Evolutionary conservation across 1,284 basidiomycete genomes (phyloP), one percentile per base, ranked within the genome.

Genomic region (Puccinia polysora): DNA sequence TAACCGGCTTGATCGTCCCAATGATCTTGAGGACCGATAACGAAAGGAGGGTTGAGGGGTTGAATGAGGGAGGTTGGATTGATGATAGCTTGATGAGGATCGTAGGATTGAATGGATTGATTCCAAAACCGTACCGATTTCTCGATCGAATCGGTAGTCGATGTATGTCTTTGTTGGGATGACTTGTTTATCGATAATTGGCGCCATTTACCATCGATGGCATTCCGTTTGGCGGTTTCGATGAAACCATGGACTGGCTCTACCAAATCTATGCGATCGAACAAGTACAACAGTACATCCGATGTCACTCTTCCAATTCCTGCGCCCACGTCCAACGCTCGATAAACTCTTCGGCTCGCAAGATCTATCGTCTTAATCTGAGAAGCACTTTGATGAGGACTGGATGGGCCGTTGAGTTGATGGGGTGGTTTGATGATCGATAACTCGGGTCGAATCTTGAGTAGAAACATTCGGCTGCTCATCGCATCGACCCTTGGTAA

Each of bases 271-370:
- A 96, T 89, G 77, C 91, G 88, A 36, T 87, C 85, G 74, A 92
- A 85, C 60, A 96, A 86, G 76, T 88, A 88, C 4, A 96, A 84
- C 10, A 97, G 85, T 12, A 91, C 89, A 74, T 89, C 87, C 4
- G 85, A 83, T 0, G 91, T 94, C 36, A 95, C 91, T 65, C 94
- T 86, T 7, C 94, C 93, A 60, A 97, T 88, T 2, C 93, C 93
- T 18, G 91, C 79, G 28, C 84, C 93, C 65, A 93, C 90, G 77
- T 97, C 94, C 15, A 97, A 84, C 0, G 89, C 91, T 40, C 90
- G 85, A 36, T 64, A 64, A 20, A 43, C 5, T 18, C 59, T 3
- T 40, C 83, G 84, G 63, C 88, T 81, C 12, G 69, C 79, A 78
- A 34, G 77, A 62, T 45, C 80, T 23, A 2, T 55, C 10, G 5